phyloP scores from a whole-genome alignment of 2,329 filamentous ascomycete genomes.

The Alternaria infectoria region DNA sequence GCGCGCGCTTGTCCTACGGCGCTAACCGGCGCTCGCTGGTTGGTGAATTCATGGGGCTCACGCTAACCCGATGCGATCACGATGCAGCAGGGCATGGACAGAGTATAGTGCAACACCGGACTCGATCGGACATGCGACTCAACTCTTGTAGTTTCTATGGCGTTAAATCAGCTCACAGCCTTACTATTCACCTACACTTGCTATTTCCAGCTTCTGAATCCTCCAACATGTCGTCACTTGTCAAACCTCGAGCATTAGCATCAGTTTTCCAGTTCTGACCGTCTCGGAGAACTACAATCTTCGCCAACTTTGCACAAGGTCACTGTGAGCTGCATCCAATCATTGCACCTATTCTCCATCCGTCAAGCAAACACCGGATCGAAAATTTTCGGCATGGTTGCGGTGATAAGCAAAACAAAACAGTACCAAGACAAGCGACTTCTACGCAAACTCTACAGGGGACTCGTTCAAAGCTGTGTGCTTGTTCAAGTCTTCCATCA shows the following conservation, averaged over 20 bases:
- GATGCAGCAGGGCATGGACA: neutral
- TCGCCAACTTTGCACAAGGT: no score
- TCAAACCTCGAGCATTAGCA: no score
- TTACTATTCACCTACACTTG: neutral
- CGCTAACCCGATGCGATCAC: neutral
- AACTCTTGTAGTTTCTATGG: neutral
- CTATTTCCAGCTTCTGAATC: neutral
- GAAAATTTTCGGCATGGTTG: constrained; percentile 8
- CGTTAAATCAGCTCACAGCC: neutral
- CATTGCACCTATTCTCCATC: constrained; percentile 7
- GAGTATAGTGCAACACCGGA: neutral
- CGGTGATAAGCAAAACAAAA: constrained; percentile 17
- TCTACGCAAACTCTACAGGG: constrained; percentile 2
- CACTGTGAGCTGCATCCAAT: no score
- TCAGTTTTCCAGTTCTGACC: no score
- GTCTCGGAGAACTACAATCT: no score
- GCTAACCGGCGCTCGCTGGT: constrained; percentile 10
- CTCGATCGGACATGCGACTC: neutral
- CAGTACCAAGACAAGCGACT: neutral
- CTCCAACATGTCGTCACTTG: no score
- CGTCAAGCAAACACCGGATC: constrained; percentile 18
- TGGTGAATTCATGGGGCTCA: constrained; percentile 2
- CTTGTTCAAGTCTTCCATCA: constrained; percentile 3
- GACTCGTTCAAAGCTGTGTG: neutral
- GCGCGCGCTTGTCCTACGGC: neutral